Evolutionary conservation across 176 grass and related monocot species (phyloP), one percentile per base, ranked within the genome.

Genomic region (Hyparrhenia diplandra): DNA sequence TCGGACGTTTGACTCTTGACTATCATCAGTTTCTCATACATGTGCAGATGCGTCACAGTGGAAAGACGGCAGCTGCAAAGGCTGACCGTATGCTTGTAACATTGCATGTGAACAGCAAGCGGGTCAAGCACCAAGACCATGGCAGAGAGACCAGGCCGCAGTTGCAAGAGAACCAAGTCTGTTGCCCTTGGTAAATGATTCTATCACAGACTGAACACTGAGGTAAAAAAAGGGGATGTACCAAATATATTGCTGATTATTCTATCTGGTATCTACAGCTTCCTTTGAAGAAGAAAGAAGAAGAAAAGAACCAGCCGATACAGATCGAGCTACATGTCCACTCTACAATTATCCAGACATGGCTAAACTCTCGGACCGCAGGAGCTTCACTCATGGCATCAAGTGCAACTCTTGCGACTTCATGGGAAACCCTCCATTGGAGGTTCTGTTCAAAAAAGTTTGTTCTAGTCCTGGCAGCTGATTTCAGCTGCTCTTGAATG

Each of bases 181-280:
- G 73, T 47, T 47, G 41, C 28, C 46, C 17, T 20, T 28, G 52
- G 54, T 27, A n/a, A 58, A 85, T 54, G 81, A 64, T 54, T 71
- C 47, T 65, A 59, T 72, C 63, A 60, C n/a, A n/a, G 45, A 65
- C 70, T 72, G 12, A 21, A 52, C 17, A 72, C 54, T 58, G 54
- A 11, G 12, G 58, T 31, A n/a, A 34, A 54, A 72, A 49, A 54
- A 72, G 18, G n/a, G n/a, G 55, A 89, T 82, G 73, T 82, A 82
- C 59, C 29, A 70, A 89, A 89, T 36, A n/a, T n/a, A 73, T 39
- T 82, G 78, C 77, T 73, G 47, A 86, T 89, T 89, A 82, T 86
- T 89, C 88, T 86, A 82, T 78, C 73, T 73, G 43, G 73, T 82
- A 89, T 89, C 83, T 89, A 89, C 88, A 89, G 37, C 83, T 89